Evolutionary conservation across 305 asterid species (phyloP).

Genomic region (Salvia sclarea): DNA sequence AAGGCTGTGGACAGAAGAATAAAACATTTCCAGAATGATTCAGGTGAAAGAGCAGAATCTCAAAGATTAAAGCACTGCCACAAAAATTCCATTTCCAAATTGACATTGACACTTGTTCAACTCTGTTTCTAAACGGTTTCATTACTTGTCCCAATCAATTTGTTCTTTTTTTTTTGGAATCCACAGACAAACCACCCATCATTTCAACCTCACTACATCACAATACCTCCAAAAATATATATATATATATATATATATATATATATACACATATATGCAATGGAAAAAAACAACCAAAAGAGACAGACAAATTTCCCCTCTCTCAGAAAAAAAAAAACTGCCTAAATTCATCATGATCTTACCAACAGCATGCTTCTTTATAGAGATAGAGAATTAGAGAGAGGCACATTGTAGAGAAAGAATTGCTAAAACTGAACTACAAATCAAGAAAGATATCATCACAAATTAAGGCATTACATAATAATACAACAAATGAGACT

Average conservation of each 20-base stretch:
- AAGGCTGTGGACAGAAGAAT: slow-evolving; percentile 33
- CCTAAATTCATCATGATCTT: slow-evolving; percentile 30
- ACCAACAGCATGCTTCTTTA: slow-evolving; percentile 37
- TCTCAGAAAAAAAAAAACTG: slow-evolving; percentile 30
- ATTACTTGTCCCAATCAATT: slow-evolving; percentile 48
- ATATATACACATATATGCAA: background rate
- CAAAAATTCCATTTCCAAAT: slow-evolving; percentile 23
- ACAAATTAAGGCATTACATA: slow-evolving; percentile 33
- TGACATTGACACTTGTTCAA: slow-evolving; percentile 43
- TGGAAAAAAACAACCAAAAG: background rate
- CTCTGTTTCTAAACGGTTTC: slow-evolving; percentile 31
- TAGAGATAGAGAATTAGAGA: background rate
- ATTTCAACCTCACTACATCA: background rate
- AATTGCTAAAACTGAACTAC: slow-evolving; percentile 37
- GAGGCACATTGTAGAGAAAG: slow-evolving; percentile 1
- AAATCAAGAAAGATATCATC: slow-evolving; percentile 25
- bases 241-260: too few relatives aligned
- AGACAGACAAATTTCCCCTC: slow-evolving; percentile 23
- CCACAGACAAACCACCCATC: slow-evolving; percentile 37
- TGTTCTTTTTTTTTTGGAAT: slow-evolving; percentile 35
- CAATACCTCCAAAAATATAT: too few relatives aligned
- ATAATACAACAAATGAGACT: slow-evolving; percentile 25
- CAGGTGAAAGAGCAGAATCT: slow-evolving; percentile 37
- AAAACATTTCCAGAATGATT: slow-evolving; percentile 45
- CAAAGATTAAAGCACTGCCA: slow-evolving; percentile 36